These are phyloP conservation scores for Aspergillus hiratsukae DNA, from an alignment of 2,329 filamentous ascomycete species.

Conservation along the genomic window DNA sequence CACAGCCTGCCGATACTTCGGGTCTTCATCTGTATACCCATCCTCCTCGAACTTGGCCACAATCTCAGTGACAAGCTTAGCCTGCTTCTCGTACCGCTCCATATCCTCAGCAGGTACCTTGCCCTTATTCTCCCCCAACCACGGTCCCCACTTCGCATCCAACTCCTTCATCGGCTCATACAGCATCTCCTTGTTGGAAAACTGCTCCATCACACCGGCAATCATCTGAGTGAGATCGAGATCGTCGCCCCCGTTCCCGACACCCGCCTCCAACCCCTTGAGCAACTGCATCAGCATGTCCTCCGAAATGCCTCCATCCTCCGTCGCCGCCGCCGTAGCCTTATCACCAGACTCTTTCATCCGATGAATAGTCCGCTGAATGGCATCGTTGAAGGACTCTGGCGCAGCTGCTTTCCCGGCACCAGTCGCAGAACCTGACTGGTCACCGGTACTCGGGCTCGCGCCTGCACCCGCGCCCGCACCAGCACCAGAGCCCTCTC, in stretches of 20 bases:
- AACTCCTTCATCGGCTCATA: slow-evolving; percentile 99
- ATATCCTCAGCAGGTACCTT: slow-evolving; percentile 64
- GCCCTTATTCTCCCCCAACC: slow-evolving; percentile 73
- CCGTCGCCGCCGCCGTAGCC: slow-evolving; percentile 69
- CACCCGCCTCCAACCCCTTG: slow-evolving; percentile 73
- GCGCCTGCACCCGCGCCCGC: slow-evolving; percentile 20
- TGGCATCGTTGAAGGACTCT: slow-evolving; percentile 83
- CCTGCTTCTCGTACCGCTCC: slow-evolving; percentile 76
- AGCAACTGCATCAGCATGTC: slow-evolving; percentile 90
- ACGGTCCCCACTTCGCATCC: slow-evolving; percentile 83
- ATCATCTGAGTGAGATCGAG: slow-evolving; percentile 94
- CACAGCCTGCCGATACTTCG: slow-evolving; percentile 81
- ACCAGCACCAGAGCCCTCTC: too few relatives aligned
- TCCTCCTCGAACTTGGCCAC: slow-evolving; percentile 80
- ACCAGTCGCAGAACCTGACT: slow-evolving; percentile 17
- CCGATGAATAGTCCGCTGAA: slow-evolving; percentile 88
- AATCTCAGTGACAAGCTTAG: slow-evolving; percentile 75
- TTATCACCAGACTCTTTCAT: slow-evolving; percentile 88
- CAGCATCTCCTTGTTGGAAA: slow-evolving; percentile 96
- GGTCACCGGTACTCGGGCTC: slow-evolving; percentile 15
- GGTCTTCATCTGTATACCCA: slow-evolving; percentile 76
- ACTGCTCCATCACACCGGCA: slow-evolving; percentile 96
- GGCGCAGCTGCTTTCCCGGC: slow-evolving; percentile 42
- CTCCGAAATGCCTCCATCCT: slow-evolving; percentile 58
- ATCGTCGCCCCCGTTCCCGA: slow-evolving; percentile 56